Base-by-base conservation (phyloP, 1,139 yeast species). In the Diutina ranongensis region DNA sequence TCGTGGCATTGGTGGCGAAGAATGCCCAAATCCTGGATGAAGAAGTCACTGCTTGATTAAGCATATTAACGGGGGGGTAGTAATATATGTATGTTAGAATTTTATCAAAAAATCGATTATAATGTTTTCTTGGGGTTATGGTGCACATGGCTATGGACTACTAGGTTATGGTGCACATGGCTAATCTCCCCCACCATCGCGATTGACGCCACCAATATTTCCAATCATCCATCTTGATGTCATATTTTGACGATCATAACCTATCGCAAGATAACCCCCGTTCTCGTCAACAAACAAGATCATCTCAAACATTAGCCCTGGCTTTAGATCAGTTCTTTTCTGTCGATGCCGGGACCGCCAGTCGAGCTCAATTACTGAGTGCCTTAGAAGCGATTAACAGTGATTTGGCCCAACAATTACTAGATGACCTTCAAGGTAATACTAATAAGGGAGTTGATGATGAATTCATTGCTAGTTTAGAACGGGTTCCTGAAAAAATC, bases 1-100 rank as follows among this genome's bases (percentile, higher is more conserved):
- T 92, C 46, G 87, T 89, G 40, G 97, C 88, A 60, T 72, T 92
- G 55, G 95, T 92, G 33, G 92, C 97, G 9, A 80, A 78, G 64
- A 83, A 82, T 58, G 94, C 89, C 18, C 63, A 72, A 40, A 74
- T 18, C n/a, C 32, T 25, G 42, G 42, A 38, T 16, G 42, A 38
- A 22, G 42, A 38, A 15, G 36, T 5, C 20, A n/a, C n/a, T n/a
- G 36, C 36, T 31, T 31, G 15, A 31, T 9, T n/a, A 15, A 7
- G 28, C n/a, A n/a, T n/a, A n/a, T n/a, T n/a, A n/a, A n/a, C n/a
- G n/a, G n/a, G 28, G 28, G 28, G 5, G 28, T 10, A 25, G 10
- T 25, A 25, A 25, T 25, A 7, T 25, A 10, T 25, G 10, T 25
- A 25, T 25, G 28, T 25, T 25, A 25, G 28, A 25, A n/a, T n/a